Conservation (phyloP, 1,284 basidiomycete species). For the Wallemia mellicola region DNA sequence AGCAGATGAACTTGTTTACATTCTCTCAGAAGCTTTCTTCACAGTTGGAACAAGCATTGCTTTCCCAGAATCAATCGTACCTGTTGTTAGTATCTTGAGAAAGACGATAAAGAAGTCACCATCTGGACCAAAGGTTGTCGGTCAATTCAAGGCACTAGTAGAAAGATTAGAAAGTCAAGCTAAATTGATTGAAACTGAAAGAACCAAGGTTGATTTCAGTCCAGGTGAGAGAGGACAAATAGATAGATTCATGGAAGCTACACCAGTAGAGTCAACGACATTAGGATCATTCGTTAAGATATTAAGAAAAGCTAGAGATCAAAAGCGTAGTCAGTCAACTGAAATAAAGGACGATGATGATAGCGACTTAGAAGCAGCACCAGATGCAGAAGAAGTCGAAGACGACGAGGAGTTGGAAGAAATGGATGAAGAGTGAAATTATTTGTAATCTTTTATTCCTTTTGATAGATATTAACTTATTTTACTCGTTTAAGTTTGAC, state of each 20-base stretch:
- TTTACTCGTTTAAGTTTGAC: too few species aligned
- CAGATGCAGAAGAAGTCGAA: not conserved
- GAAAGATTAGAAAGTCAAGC: constrained; percentile 58
- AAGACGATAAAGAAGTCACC: constrained; percentile 29
- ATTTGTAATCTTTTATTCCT: not conserved
- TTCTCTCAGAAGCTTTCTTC: constrained; percentile 49
- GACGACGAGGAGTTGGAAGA: not conserved
- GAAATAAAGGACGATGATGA: constrained; percentile 1
- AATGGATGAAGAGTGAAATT: not conserved
- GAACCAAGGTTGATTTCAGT: constrained; percentile 37
- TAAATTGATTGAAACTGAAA: constrained; percentile 38
- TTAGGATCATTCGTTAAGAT: constrained; percentile 19
- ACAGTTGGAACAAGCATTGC: constrained; percentile 38
- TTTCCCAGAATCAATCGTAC: constrained; percentile 78
- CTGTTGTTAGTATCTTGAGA: constrained; percentile 41
- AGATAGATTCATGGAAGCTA: constrained; percentile 33
- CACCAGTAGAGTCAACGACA: constrained; percentile 37
- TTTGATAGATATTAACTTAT: too few species aligned
- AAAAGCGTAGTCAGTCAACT: not conserved
- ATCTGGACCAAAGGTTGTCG: constrained; percentile 23
- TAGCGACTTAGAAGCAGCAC: not conserved
- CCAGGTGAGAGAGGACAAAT: constrained; percentile 39
- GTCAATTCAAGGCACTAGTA: constrained; percentile 35
- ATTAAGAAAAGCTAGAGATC: not conserved
- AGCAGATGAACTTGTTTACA: constrained; percentile 46